Conservation (phyloP, 1,139 yeast genomes). For the Magnusiomyces paraingens region DNA sequence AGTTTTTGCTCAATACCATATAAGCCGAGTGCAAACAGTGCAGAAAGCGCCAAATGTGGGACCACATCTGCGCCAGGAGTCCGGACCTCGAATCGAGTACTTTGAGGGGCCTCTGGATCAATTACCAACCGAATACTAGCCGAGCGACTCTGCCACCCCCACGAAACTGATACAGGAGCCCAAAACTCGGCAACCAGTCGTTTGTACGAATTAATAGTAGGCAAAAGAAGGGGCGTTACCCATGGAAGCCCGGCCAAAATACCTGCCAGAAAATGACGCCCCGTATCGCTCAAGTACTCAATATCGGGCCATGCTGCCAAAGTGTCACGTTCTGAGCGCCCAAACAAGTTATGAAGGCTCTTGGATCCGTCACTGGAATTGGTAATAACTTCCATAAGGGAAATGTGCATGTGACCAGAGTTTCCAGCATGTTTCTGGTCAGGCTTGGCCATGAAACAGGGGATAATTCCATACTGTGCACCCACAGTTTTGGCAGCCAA, state of each 20-base stretch:
- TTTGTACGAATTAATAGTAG: slow-evolving; percentile 35
- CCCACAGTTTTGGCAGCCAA: slow-evolving; percentile 31
- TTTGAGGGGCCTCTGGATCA: slow-evolving; percentile 28
- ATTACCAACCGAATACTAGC: slow-evolving; percentile 34
- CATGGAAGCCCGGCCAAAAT: slow-evolving; percentile 32
- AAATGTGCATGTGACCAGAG: slow-evolving; percentile 36
- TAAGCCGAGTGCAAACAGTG: slow-evolving; percentile 33
- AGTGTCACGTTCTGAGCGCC: slow-evolving; percentile 25
- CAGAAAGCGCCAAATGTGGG: slow-evolving; percentile 35
- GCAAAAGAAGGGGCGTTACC: slow-evolving; percentile 36
- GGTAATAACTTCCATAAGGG: slow-evolving; percentile 19
- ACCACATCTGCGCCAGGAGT: slow-evolving; percentile 37
- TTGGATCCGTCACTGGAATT: slow-evolving; percentile 16
- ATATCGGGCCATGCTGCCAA: slow-evolving; percentile 30
- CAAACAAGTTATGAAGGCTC: slow-evolving; percentile 30
- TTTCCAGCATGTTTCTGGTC: slow-evolving; percentile 35
- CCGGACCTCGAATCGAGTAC: slow-evolving; percentile 34
- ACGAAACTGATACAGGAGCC: slow-evolving; percentile 36
- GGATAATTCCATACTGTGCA: slow-evolving; percentile 28
- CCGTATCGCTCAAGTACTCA: slow-evolving; percentile 28
- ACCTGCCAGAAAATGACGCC: slow-evolving; percentile 35
- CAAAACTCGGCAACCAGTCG: slow-evolving; percentile 36
- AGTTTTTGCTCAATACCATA: slow-evolving; percentile 31
- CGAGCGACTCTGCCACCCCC: slow-evolving; percentile 36
- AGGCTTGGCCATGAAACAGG: slow-evolving; percentile 38